Evolutionary conservation across 2,329 filamentous ascomycete genomes (phyloP).

Genomic region (Venturia nashicola): DNA sequence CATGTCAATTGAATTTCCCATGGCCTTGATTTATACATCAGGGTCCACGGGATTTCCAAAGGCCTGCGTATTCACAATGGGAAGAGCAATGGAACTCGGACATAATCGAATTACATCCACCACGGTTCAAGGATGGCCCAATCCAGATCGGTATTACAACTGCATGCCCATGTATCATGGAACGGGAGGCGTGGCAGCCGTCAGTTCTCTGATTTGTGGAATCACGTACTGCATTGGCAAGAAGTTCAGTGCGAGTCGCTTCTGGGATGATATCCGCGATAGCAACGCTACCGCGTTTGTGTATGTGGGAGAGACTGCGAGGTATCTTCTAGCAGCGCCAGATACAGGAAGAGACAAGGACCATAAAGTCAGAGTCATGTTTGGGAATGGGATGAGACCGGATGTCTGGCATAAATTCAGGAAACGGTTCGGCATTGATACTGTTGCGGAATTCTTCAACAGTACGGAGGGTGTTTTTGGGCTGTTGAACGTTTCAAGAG

Average conservation of each 20-base stretch:
- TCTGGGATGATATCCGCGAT: conserved; percentile 61
- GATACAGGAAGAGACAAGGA: conserved; percentile 47
- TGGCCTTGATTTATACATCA: conserved; percentile 60
- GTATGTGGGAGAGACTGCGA: conserved; percentile 67
- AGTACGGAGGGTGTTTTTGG: conserved; percentile 60
- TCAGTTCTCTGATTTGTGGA: conserved; percentile 43
- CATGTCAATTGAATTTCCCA: conserved; percentile 41
- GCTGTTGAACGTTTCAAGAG: conserved; percentile 45
- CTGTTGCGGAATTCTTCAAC: conserved; percentile 65
- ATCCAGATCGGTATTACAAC: conserved; percentile 54
- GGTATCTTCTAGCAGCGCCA: conserved; percentile 59
- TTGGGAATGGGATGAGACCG: conserved; percentile 55
- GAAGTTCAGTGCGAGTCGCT: conserved; percentile 55
- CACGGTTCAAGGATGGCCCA: conserved; percentile 25
- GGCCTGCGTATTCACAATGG: conserved; percentile 48
- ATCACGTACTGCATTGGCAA: conserved; percentile 50
- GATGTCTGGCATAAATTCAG: conserved; percentile 57
- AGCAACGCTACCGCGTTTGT: conserved; percentile 58
- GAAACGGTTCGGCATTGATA: conserved; percentile 49
- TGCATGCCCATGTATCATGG: conserved; percentile 73
- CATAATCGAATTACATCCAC: conserved; percentile 23
- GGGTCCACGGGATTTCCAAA: conserved; percentile 69
- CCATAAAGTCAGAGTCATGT: conserved; percentile 48
- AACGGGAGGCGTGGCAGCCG: conserved; percentile 51
- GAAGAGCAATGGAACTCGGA: conserved; percentile 30